phyloP scores from a whole-genome alignment of 495 filamentous ascomycete species.

The Trichoderma erinaceum region DNA sequence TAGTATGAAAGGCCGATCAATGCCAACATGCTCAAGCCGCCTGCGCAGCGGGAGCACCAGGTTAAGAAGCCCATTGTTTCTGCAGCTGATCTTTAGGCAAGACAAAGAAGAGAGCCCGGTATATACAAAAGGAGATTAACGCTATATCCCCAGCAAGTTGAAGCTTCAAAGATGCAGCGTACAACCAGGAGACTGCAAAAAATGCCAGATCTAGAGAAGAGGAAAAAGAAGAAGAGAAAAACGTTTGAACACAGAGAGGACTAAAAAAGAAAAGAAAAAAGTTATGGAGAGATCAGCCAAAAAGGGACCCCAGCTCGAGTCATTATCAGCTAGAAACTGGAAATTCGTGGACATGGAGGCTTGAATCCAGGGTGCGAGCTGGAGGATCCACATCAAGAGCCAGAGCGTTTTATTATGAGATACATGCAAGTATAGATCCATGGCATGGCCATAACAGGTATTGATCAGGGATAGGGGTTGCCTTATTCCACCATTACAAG shows the following conservation, averaged over 20 bases:
- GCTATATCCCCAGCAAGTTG: neutral
- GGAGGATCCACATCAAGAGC: neutral
- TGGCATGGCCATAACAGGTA: neutral
- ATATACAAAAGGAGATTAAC: neutral
- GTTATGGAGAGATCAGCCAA: constrained; percentile 18
- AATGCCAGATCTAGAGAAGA: constrained; percentile 20
- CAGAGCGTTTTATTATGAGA: neutral
- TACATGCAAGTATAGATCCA: neutral
- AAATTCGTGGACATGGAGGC: constrained; percentile 14
- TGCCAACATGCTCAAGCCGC: constrained; percentile 43
- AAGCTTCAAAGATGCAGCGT: neutral
- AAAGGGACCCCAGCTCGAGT: constrained; percentile 5
- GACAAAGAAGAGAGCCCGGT: constrained; percentile 9
- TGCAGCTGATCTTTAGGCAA: constrained; percentile 17
- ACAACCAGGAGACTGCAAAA: constrained; percentile 19
- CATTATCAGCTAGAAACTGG: neutral
- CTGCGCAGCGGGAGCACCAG: constrained; percentile 43
- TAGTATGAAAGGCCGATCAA: constrained; percentile 39
- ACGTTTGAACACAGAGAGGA: constrained; percentile 20
- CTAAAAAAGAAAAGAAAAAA: constrained; percentile 19
- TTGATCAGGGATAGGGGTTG: neutral
- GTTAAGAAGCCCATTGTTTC: constrained; percentile 41
- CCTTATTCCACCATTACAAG: neutral
- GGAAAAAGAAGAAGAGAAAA: constrained; percentile 23
- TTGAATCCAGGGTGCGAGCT: neutral